Base-by-base conservation (phyloP, 148 eudicot genomes). In the Silene uniflora region DNA sequence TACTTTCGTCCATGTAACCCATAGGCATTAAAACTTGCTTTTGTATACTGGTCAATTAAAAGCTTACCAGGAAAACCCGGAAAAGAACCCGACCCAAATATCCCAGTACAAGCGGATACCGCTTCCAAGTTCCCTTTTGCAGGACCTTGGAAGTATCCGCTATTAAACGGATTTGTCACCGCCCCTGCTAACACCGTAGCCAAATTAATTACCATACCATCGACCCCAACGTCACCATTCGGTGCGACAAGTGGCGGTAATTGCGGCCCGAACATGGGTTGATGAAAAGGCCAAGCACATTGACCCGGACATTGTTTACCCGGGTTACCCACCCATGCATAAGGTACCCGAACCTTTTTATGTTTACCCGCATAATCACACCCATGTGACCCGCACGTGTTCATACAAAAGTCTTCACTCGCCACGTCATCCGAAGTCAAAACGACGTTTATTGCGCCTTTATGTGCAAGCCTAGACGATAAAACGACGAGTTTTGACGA, bases 281-380 rank as follows among this genome's bases (percentile, higher is more conserved):
- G 81, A 73, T 85, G 83, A 39, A 88, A 88, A 17, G 88, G 88
- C 88, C 89, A 89, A 0, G 88, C 92, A 56, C 90, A 89, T 13
- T 85, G 73, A 68, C 90, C 90, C 62, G 91, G 91, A 14, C 91
- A 88, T 62, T 84, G 88, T n/a, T 77, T 77, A 42, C 63, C 91
- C 60, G 89, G 84, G 81, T 87, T 87, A 21, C 89, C 92, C 54
- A 89, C 92, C 92, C 92, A 89, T 17, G 82, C 84, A 64, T 81
- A 87, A 12, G 86, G 78, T 63, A 75, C 82, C 12, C 24, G 73
- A 67, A 19, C 52, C 71, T 63, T 73, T 5, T 77, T 78, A 18
- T 62, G 73, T 27, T 77, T 47, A 23, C 77, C 78, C 25, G 76
- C 81, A 11, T 64, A 52, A 7, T 72, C 81, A 7, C 56, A 78